phyloP scores from a whole-genome alignment of 352 stramenopile genomes.

The Peronospora destructor region DNA sequence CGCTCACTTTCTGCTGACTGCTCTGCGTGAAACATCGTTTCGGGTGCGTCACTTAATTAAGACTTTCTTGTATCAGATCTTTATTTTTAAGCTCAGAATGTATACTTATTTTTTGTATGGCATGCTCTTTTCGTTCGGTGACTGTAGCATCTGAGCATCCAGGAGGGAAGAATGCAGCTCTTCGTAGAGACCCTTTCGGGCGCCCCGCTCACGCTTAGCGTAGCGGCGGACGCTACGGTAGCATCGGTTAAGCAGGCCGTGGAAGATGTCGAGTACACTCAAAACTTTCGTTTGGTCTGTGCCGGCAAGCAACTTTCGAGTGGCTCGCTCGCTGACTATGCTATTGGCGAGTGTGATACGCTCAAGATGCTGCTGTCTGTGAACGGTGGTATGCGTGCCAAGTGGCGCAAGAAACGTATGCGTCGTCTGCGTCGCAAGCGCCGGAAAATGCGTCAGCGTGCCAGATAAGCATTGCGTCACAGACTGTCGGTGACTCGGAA shows the following conservation, averaged over 20 bases:
- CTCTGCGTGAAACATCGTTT: conserved; percentile 82
- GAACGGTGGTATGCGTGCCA: conserved; percentile 91
- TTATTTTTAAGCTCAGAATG: background rate
- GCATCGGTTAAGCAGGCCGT: conserved; percentile 90
- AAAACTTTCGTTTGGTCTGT: conserved; percentile 87
- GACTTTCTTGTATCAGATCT: background rate
- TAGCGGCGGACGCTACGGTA: conserved; percentile 86
- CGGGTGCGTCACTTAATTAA: conserved; percentile 26
- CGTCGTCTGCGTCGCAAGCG: conserved; percentile 95
- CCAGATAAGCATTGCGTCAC: conserved; percentile 86
- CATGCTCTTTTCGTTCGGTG: conserved; percentile 7
- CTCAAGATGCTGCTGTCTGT: conserved; percentile 90
- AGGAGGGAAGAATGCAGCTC: conserved; percentile 92
- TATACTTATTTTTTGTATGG: conserved; percentile 2
- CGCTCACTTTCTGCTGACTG: conserved; percentile 90
- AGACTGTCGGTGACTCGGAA: conserved; percentile 8
- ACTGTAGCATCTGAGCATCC: conserved; percentile 86
- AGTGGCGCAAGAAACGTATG: conserved; percentile 99
- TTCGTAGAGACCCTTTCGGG: conserved; percentile 89
- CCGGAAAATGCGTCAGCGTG: conserved; percentile 98
- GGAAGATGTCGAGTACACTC: conserved; percentile 93
- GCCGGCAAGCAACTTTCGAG: conserved; percentile 71
- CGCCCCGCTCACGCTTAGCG: conserved; percentile 69
- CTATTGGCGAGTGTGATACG: conserved; percentile 87
- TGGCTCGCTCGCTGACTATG: conserved; percentile 89